Percentiles rank a stretch among this genome's conserved stretches.
These are phyloP conservation scores for Lotmaria passim DNA, from an alignment of 208 protist genomes.

Conservation along the genomic window DNA sequence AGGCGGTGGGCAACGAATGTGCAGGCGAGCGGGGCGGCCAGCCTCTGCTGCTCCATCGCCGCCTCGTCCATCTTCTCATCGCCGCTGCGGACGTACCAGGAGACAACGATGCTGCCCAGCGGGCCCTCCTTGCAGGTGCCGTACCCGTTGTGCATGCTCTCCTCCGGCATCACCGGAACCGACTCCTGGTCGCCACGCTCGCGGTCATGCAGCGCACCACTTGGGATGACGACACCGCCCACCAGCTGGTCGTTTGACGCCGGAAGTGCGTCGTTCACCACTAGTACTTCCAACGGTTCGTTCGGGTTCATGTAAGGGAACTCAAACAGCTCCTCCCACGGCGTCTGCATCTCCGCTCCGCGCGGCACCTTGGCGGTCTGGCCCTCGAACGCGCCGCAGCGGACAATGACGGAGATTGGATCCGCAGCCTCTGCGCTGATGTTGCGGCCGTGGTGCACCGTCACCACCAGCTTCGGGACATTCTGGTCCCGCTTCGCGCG, in stretches of 20 bases:
- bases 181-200: conserved; percentile 75
- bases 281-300: conserved; percentile 79
- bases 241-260: conserved; percentile 65
- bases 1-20: conserved; percentile 81
- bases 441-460: conserved; percentile 85
- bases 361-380: conserved; percentile 84
- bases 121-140: conserved; percentile 68
- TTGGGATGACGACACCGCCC: conserved; percentile 76
- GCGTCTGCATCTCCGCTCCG: conserved; percentile 61
- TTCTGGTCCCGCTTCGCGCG: conserved; percentile 47
- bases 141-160: conserved; percentile 65
- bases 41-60: conserved; percentile 61
- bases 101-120: conserved; percentile 75
- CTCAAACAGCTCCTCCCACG: conserved; percentile 91
- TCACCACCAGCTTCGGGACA: conserved; percentile 80
- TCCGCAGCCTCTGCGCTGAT: conserved; percentile 62
- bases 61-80: conserved; percentile 61
- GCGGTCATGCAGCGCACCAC: conserved; percentile 67
- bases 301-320: conserved; percentile 88
- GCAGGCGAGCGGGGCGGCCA: conserved; percentile 74
- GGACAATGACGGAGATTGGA: conserved; percentile 81
- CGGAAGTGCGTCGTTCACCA: conserved; percentile 78
- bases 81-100: conserved; percentile 83
- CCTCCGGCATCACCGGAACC: conserved; percentile 71
- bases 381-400: conserved; percentile 89